Evolutionary conservation across 305 asterid genomes (phyloP), one percentile per base, ranked within the genome.

Genomic region (Lippia alba): DNA sequence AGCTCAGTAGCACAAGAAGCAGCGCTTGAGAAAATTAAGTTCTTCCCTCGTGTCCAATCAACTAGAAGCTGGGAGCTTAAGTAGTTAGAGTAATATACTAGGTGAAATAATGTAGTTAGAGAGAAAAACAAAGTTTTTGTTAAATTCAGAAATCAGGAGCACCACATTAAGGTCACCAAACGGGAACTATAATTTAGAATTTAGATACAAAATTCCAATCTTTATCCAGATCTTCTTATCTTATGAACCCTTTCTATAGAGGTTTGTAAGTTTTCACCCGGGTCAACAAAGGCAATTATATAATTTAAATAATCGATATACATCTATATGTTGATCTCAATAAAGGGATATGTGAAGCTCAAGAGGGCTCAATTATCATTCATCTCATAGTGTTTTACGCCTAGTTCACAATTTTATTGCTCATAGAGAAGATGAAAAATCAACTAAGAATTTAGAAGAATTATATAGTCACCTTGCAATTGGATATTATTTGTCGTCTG

Each of bases 1-100:
- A 92, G 82, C 75, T 90, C 96, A 48, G 94, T 79, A 40, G 81
- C 89, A 79, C 90, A 86, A 78, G 91, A 61, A 72, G 98, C 89
- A 79, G 85, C 90, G 85, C 98, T 89, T 10, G 87, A 76, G 72
- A 95, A 56, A 53, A 92, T 87, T 54, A 92, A 74, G 71, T 89
- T 90, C 81, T 86, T 89, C 76, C 99, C 97, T 67, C 85, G 84
- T 32, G 98, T 90, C 98, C 97, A 95, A 70, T 90, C 93, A 74
- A 89, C 93, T 76, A 95, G 91, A 61, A 90, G 82, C 98, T 92
- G 97, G 57, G 83, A 80, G 61, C 30, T 69, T 61, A 69, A 36
- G 45, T 24, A 65, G 72, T 68, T 40, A 77, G 83, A 69, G 67
- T 20, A 64, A n/a, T 44, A 34, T 36, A 46, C 59, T 62, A 62